A percentile compares a stretch with the other conserved stretches of the same genome.
These are phyloP conservation scores for Mucor racemosus DNA, from an alignment of 371 early-diverging fungal genomes.

Conservation along the genomic window DNA sequence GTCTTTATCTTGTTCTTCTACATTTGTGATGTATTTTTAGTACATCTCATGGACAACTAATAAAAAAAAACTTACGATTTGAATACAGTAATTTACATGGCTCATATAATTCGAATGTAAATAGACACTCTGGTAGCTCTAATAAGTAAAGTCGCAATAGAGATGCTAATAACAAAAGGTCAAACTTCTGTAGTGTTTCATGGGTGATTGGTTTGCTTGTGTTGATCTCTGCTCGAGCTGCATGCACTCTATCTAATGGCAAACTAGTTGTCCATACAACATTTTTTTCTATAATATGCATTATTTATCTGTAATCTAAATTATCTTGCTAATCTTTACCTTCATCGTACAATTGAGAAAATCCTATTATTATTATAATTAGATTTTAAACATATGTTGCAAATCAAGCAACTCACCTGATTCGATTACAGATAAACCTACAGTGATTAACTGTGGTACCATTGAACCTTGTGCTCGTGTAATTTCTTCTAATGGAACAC, in stretches of 20 bases:
- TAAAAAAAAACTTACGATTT: constrained; percentile 47
- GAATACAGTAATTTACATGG: constrained; percentile 71
- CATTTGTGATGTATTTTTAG: background rate
- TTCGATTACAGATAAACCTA: constrained; percentile 50
- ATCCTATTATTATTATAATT: constrained; percentile 20
- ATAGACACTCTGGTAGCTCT: constrained; percentile 74
- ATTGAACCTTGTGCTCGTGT: constrained; percentile 56
- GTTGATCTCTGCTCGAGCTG: constrained; percentile 67
- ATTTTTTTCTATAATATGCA: constrained; percentile 29
- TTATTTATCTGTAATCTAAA: background rate
- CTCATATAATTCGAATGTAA: constrained; percentile 77
- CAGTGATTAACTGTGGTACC: constrained; percentile 66
- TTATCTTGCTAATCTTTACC: constrained; percentile 24
- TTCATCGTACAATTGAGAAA: constrained; percentile 35
- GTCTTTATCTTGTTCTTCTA: constrained; percentile 43
- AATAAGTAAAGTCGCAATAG: constrained; percentile 70
- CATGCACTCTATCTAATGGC: constrained; percentile 64
- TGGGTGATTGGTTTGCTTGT: constrained; percentile 46
- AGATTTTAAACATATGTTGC: constrained; percentile 7
- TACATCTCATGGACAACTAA: background rate
- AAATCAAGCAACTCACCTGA: constrained; percentile 29
- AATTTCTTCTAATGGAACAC: constrained; percentile 71
- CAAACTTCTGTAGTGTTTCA: constrained; percentile 59
- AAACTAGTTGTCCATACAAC: constrained; percentile 64
- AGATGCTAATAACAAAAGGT: constrained; percentile 64